These are phyloP conservation scores for Endotrypanum monterogeii DNA, from an alignment of 208 protist genomes.

Conservation along the genomic window DNA sequence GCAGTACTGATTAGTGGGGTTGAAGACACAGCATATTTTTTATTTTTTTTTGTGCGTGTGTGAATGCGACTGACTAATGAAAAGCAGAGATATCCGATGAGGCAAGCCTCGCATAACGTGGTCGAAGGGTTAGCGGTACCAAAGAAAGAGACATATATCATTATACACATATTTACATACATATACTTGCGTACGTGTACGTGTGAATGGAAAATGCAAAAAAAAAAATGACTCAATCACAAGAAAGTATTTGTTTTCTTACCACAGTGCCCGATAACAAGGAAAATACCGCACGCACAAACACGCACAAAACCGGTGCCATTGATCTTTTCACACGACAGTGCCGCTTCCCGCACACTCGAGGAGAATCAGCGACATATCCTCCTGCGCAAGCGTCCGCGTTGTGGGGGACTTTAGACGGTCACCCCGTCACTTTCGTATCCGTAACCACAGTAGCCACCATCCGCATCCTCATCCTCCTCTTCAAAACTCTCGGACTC, in stretches of 20 bases:
- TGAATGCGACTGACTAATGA: too few species aligned
- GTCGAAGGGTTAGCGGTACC: too few species aligned
- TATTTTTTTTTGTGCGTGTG: too few species aligned
- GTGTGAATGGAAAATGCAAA: not conserved
- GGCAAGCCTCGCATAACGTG: too few species aligned
- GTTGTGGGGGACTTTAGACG: slow-evolving; percentile 3
- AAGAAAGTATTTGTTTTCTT: not conserved
- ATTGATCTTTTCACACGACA: not conserved
- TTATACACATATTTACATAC: not conserved
- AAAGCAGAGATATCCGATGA: too few species aligned
- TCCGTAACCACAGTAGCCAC: slow-evolving; percentile 29
- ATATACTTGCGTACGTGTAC: not conserved
- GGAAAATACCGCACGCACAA: not conserved
- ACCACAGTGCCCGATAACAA: not conserved
- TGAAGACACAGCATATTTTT: too few species aligned
- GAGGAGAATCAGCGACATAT: not conserved
- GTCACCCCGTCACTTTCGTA: slow-evolving; percentile 15
- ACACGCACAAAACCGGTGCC: too few species aligned
- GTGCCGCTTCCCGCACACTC: not conserved
- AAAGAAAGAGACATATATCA: not conserved
- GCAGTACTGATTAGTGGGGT: too few species aligned
- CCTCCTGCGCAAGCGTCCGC: not conserved
- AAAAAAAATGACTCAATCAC: not conserved
- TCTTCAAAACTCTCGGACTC: not conserved
- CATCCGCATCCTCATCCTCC: slow-evolving; percentile 16